These are phyloP conservation scores for Triadica sebifera DNA, from an alignment of 345 rosid genomes.

Conservation along the genomic window DNA sequence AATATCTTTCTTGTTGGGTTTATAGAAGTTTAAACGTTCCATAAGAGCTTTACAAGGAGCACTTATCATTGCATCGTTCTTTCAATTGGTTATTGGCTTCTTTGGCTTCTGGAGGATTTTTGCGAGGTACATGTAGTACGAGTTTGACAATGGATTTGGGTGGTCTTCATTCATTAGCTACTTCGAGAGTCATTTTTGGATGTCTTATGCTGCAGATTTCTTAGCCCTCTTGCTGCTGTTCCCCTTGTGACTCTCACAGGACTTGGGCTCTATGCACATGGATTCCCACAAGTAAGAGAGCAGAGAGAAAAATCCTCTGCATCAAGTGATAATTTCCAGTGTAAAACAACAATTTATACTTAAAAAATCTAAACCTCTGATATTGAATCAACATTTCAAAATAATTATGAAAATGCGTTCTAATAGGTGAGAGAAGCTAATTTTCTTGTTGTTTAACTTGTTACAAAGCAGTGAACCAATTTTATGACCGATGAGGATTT, in stretches of 20 bases:
- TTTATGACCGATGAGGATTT: too few relatives aligned
- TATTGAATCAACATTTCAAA: too few relatives aligned
- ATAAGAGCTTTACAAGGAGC: slow-evolving; percentile 85
- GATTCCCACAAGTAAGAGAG: slow-evolving; percentile 71
- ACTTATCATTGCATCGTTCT: slow-evolving; percentile 59
- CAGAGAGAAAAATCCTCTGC: not conserved
- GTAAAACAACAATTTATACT: too few relatives aligned
- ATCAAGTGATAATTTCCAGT: not conserved
- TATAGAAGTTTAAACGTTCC: slow-evolving; percentile 58
- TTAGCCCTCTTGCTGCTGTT: slow-evolving; percentile 72
- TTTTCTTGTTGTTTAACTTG: too few relatives aligned
- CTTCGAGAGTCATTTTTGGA: too few relatives aligned
- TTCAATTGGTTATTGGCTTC: slow-evolving; percentile 64
- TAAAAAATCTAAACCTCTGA: too few relatives aligned
- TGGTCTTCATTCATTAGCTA: not conserved
- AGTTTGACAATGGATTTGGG: not conserved
- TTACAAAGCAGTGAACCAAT: too few relatives aligned
- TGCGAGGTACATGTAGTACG: slow-evolving; percentile 41
- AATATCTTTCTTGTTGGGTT: slow-evolving; percentile 10
- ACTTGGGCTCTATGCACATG: slow-evolving; percentile 62
- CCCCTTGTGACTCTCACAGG: slow-evolving; percentile 87
- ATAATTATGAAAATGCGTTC: too few relatives aligned
- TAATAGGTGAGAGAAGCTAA: too few relatives aligned
- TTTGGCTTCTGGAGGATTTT: slow-evolving; percentile 82
- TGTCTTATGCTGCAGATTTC: slow-evolving; percentile 49